These are phyloP conservation scores for Epichloe typhina DNA, from an alignment of 2,329 filamentous ascomycete species.

Conservation along the genomic window DNA sequence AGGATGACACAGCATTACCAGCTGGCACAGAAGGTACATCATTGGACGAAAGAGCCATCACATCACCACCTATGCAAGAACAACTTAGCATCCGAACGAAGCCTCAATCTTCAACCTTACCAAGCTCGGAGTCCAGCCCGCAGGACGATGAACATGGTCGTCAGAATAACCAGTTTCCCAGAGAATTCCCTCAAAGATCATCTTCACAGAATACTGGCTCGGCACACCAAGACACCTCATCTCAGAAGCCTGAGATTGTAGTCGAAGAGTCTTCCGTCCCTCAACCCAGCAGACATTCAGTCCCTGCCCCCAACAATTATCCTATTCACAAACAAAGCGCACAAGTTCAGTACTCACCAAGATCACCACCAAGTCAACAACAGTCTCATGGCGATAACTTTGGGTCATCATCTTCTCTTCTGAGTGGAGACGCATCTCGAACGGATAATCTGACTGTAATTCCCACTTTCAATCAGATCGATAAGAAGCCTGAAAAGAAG, in stretches of 20 bases:
- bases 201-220: constrained; percentile 38
- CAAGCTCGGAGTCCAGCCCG: constrained; percentile 43
- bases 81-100: constrained; percentile 22
- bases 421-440: constrained; percentile 50
- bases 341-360: constrained; percentile 7
- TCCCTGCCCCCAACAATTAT: background rate
- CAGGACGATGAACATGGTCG: constrained; percentile 28
- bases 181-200: constrained; percentile 37
- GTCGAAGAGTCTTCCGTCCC: constrained; percentile 27
- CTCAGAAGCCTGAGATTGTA: constrained; percentile 12
- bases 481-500: constrained; percentile 63
- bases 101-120: constrained; percentile 19
- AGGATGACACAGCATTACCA: constrained; percentile 29
- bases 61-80: constrained; percentile 15
- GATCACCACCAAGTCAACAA: constrained; percentile 5
- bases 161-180: constrained; percentile 13
- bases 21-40: constrained; percentile 30
- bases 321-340: background rate
- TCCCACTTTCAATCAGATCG: constrained; percentile 55
- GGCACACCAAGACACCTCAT: constrained; percentile 13
- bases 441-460: constrained; percentile 73
- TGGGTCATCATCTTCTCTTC: constrained; percentile 44
- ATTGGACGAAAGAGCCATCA: constrained; percentile 16
- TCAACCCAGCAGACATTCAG: constrained; percentile 4
- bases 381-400: constrained; percentile 16